These are phyloP conservation scores for Xylaria sp. DNA, from an alignment of 2,329 filamentous ascomycete genomes.

Conservation along the genomic window DNA sequence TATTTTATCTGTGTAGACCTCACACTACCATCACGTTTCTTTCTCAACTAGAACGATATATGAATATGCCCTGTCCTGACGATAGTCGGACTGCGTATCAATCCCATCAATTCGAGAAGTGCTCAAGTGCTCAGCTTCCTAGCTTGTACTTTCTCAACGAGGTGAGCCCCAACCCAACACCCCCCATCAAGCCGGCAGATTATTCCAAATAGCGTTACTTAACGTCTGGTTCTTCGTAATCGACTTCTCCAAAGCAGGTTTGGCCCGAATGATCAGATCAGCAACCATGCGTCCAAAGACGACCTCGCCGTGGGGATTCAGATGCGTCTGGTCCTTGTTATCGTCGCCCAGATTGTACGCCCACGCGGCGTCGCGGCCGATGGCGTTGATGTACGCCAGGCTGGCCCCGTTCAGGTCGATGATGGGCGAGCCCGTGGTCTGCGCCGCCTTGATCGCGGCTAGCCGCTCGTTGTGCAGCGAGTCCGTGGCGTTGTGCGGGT, in stretches of 20 bases:
- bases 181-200: conserved; percentile 44
- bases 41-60: too few relatives aligned
- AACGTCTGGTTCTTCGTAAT: conserved; percentile 41
- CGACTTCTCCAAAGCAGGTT: conserved; percentile 33
- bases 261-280: conserved; percentile 50
- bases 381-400: conserved; percentile 56
- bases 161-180: not conserved
- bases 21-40: too few relatives aligned
- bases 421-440: conserved; percentile 43
- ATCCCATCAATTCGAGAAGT: too few relatives aligned
- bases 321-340: conserved; percentile 57
- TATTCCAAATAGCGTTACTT: conserved; percentile 42
- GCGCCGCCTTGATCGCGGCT: conserved; percentile 54
- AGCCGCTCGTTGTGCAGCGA: conserved; percentile 53
- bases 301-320: conserved; percentile 57
- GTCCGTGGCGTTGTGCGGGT: conserved; percentile 48
- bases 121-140: too few relatives aligned
- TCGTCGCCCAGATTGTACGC: conserved; percentile 51
- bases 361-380: conserved; percentile 53
- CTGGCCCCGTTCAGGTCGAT: conserved; percentile 60
- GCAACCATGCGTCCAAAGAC: conserved; percentile 65
- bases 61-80: too few relatives aligned
- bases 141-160: too few relatives aligned
- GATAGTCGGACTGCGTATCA: too few relatives aligned
- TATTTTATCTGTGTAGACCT: too few relatives aligned